Conservation (phyloP, 441 rosid genomes). For the Populus hybrid region DNA sequence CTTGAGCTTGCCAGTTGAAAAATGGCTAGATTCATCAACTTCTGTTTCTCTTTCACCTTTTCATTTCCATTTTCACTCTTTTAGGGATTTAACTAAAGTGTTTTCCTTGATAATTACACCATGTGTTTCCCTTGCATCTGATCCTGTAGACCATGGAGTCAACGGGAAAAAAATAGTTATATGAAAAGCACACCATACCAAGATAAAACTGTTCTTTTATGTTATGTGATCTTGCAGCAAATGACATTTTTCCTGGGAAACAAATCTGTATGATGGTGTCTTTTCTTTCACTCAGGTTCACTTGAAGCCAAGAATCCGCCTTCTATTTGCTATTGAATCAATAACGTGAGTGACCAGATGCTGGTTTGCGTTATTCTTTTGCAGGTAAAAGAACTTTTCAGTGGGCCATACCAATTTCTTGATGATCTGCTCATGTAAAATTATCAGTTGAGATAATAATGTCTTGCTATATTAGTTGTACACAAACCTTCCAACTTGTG, state of each 20-base stretch:
- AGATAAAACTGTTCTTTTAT: no score
- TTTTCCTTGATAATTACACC: not conserved
- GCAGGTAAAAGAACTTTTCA: constrained; percentile 57
- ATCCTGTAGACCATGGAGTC: not conserved
- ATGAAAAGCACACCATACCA: not conserved
- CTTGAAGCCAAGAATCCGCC: no score
- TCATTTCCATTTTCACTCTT: not conserved
- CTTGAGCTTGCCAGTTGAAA: no score
- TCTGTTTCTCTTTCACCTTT: not conserved
- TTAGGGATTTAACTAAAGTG: not conserved
- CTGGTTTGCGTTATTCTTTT: not conserved
- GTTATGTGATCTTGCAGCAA: no score
- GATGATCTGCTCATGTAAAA: constrained; percentile 62
- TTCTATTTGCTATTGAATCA: no score
- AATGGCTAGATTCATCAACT: not conserved
- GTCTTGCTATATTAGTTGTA: not conserved
- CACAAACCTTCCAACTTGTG: not conserved
- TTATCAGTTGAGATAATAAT: not conserved
- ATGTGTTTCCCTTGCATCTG: not conserved
- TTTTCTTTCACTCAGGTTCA: no score
- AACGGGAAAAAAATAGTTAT: not conserved
- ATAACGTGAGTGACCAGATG: not conserved
- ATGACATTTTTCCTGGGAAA: no score
- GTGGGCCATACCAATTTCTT: constrained; percentile 58
- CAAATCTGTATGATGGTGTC: not conserved